These are phyloP conservation scores for Viridothelium virens DNA, from an alignment of 495 filamentous ascomycete species.

Conservation along the genomic window DNA sequence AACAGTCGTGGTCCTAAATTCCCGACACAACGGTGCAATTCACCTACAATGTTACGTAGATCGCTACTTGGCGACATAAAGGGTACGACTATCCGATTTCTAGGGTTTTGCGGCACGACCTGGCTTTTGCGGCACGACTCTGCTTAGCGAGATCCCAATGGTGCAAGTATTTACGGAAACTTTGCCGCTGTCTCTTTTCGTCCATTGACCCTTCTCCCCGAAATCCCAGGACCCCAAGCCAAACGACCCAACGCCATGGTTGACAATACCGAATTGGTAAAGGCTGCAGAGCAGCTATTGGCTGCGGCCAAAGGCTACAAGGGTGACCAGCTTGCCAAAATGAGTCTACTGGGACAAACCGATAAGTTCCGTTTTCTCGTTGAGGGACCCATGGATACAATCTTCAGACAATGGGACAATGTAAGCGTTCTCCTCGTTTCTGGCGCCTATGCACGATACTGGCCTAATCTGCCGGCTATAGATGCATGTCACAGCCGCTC, in stretches of 20 bases:
- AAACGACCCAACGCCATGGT: neutral
- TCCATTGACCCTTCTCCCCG: neutral
- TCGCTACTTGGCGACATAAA: too few relatives aligned
- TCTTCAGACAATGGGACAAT: conserved; percentile 22
- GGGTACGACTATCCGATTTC: too few relatives aligned
- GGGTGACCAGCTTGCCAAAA: conserved; percentile 20
- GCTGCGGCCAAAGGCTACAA: conserved; percentile 24
- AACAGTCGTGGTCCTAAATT: too few relatives aligned
- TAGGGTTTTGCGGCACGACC: too few relatives aligned
- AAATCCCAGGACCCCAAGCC: neutral
- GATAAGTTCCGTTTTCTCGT: conserved; percentile 21
- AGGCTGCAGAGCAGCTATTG: conserved; percentile 30
- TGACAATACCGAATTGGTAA: conserved; percentile 12
- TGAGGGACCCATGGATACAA: conserved; percentile 27
- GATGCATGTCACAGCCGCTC: conserved; percentile 20
- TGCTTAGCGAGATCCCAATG: too few relatives aligned
- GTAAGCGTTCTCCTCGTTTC: neutral
- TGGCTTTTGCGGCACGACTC: too few relatives aligned
- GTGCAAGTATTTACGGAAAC: too few relatives aligned
- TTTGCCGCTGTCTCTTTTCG: too few relatives aligned
- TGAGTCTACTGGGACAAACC: conserved; percentile 23
- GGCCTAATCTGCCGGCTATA: neutral
- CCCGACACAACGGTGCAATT: too few relatives aligned
- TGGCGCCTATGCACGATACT: neutral
- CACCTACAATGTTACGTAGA: too few relatives aligned